A percentile compares a stretch with the other conserved stretches of the same genome.
These are phyloP conservation scores for Phellopilus nigrolimitatus DNA, from an alignment of 1,284 basidiomycete species.

Conservation along the genomic window DNA sequence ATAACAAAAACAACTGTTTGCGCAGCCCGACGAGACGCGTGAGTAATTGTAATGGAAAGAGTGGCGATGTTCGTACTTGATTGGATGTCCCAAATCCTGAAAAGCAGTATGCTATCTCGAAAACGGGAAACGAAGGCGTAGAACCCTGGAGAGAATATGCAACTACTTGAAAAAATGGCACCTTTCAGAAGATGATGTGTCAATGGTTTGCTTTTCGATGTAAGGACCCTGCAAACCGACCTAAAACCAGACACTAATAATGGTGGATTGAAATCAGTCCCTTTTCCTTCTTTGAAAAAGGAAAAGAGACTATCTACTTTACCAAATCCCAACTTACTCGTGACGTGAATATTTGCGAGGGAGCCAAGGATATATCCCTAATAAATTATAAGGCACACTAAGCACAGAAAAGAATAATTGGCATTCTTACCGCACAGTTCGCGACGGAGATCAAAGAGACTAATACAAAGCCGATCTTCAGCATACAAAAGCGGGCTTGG, in stretches of 20 bases:
- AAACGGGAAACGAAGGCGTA: constrained; percentile 7
- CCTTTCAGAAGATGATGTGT: neutral
- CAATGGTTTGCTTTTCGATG: neutral
- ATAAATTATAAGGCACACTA: neutral
- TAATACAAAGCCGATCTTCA: constrained; percentile 1
- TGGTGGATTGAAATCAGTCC: neutral
- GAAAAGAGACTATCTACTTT: neutral
- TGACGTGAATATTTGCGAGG: constrained; percentile 3
- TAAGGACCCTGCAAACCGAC: too few species aligned
- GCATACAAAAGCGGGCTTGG: neutral
- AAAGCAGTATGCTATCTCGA: neutral
- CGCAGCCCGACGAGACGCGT: neutral
- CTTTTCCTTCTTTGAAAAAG: neutral
- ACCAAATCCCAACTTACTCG: constrained; percentile 3
- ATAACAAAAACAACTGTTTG: neutral
- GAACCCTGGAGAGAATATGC: constrained; percentile 1
- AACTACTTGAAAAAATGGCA: neutral
- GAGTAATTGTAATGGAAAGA: neutral
- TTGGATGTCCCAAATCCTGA: constrained; percentile 3
- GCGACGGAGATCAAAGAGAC: constrained; percentile 4
- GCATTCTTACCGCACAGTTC: neutral
- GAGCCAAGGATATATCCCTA: constrained; percentile 2
- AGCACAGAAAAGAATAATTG: neutral
- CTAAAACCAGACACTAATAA: neutral
- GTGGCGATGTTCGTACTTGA: neutral